These are phyloP conservation scores for Gautieria morchelliformis DNA, from an alignment of 768 basidiomycete genomes.

Conservation along the genomic window DNA sequence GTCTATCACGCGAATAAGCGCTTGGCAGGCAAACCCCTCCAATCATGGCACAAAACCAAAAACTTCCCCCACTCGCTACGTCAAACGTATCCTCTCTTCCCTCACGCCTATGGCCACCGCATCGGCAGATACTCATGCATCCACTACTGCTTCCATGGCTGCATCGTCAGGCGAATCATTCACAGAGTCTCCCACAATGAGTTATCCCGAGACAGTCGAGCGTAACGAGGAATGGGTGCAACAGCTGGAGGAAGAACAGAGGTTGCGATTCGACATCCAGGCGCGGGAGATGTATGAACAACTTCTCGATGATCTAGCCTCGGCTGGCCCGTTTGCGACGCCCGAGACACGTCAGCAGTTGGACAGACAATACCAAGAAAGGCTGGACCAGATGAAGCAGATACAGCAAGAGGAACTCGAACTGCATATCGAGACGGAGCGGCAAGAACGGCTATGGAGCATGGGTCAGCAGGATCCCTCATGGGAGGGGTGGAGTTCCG, in stretches of 20 bases:
- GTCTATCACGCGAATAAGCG: constrained; percentile 5
- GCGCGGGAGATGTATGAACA: constrained; percentile 1
- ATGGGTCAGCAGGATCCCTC: neutral
- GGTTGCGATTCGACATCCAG: neutral
- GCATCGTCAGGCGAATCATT: neutral
- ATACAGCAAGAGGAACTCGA: constrained; percentile 5
- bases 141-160: neutral
- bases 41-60: constrained; percentile 7
- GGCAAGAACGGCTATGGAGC: constrained; percentile 3
- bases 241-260: neutral
- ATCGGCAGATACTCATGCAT: neutral
- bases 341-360: neutral
- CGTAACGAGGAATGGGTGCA: constrained; percentile 3
- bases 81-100: neutral
- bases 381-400: constrained; percentile 2
- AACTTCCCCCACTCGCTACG: neutral
- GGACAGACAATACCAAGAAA: neutral
- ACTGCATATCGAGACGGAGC: constrained; percentile 1
- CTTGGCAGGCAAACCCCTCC: constrained; percentile 2
- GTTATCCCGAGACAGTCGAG: neutral
- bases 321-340: neutral
- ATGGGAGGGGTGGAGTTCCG: neutral
- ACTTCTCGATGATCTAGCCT: neutral
- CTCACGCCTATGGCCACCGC: constrained; percentile 2
- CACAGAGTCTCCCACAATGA: neutral